Percentiles rank a stretch among this genome's conserved stretches.
Conservation (phyloP, 2,329 filamentous ascomycete species). For the Lasiodiplodia theobromae region DNA sequence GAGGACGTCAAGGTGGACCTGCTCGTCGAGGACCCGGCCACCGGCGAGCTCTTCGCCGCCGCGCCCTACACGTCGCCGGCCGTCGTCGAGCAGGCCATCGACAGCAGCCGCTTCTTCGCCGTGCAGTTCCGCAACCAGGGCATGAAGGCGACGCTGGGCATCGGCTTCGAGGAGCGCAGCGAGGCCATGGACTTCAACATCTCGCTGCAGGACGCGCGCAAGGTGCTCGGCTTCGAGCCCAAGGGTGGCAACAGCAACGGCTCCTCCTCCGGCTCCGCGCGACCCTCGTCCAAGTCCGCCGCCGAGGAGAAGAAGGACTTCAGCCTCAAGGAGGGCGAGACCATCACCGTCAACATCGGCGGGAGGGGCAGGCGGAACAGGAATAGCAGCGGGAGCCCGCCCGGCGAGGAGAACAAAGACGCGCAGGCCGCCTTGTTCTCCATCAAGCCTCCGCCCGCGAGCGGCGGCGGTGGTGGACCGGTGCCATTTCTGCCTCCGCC, state of each 20-base stretch:
- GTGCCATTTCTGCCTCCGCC: conserved; percentile 69
- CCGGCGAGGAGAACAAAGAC: conserved; percentile 45
- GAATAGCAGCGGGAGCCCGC: conserved; percentile 40
- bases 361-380: conserved; percentile 55
- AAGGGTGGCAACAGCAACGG: conserved; percentile 28
- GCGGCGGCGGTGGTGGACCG: conserved; percentile 30
- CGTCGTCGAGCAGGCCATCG: conserved; percentile 78
- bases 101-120: conserved; percentile 85
- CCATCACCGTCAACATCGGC: conserved; percentile 80
- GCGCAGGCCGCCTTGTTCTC: conserved; percentile 68
- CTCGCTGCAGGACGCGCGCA: conserved; percentile 77
- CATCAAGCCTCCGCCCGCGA: conserved; percentile 71
- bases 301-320: conserved; percentile 73
- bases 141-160: conserved; percentile 79
- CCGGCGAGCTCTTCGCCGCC: conserved; percentile 81
- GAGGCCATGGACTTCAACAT: conserved; percentile 89
- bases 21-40: conserved; percentile 77
- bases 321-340: conserved; percentile 88
- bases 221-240: conserved; percentile 68
- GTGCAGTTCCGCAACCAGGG: conserved; percentile 78
- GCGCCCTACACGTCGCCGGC: conserved; percentile 74
- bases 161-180: conserved; percentile 86
- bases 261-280: conserved; percentile 3
- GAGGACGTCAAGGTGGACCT: conserved; percentile 75
- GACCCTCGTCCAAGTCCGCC: conserved; percentile 23